Evolutionary conservation across 1,284 basidiomycete genomes (phyloP), one percentile per base, ranked within the genome.

Genomic region (Ganoderma meredithae): DNA sequence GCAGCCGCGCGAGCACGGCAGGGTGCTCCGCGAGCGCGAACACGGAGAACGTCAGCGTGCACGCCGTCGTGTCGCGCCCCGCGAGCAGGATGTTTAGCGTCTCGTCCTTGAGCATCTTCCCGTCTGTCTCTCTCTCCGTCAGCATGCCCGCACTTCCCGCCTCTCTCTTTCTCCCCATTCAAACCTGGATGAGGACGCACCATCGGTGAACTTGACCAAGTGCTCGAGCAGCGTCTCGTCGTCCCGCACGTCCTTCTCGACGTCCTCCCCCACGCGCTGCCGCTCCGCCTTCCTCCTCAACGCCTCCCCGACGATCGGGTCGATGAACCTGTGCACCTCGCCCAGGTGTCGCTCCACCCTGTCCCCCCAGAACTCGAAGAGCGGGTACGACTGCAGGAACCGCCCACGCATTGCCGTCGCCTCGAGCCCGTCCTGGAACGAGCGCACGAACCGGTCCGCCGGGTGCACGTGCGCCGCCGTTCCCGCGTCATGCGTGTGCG

Each of bases 151-250:
- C n/a, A n/a, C n/a, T 17, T 27, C 25, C 12, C 2, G 4, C 19
- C 43, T n/a, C 15, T 19, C 43, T n/a, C 43, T 44, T 17, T 17
- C 43, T 8, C 7, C 43, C 43, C 17, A 17, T 1, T 10, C n/a
- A 7, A 19, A 22, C 13, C 1, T 13, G 2, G 7, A n/a, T n/a
- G n/a, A n/a, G 6, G 22, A 53, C 68, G 8, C 31, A 85, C 86
- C 87, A 27, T 82, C 81, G 1, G 87, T 88, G 49, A 82, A 76
- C 22, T 81, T 78, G 25, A 88, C 79, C 55, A 90, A 72, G 71
- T 88, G 82, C 64, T 86, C 86, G 12, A 90, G 73, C 19, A 90
- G 71, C 0, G 84, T 85, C 56, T 81, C 83, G 2, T 81, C 83
- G 19, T 84, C 83, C 27, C 69, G 36, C 12, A 71, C 65, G 59